phyloP scores from a whole-genome alignment of 805 yeast genomes.

The Lipomyces yamadae region DNA sequence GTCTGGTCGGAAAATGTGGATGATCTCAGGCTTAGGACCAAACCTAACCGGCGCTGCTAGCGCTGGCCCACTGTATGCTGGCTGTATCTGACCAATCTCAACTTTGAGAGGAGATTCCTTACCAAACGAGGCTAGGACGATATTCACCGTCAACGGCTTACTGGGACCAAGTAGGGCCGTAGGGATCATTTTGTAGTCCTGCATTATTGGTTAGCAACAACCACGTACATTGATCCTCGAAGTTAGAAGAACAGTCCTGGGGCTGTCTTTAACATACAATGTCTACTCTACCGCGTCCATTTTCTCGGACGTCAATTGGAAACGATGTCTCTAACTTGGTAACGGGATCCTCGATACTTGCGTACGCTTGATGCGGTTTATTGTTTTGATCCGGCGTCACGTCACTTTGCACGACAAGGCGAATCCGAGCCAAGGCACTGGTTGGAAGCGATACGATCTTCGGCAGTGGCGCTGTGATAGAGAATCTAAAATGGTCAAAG shows the following conservation, averaged over 20 bases:
- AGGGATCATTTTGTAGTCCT: conserved; percentile 43
- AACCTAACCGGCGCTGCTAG: conserved; percentile 18
- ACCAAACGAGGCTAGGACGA: conserved; percentile 45
- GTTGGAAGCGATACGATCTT: conserved; percentile 17
- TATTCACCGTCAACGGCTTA: conserved; percentile 37
- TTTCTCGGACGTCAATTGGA: conserved; percentile 42
- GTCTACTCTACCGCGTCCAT: conserved; percentile 45
- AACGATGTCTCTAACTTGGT: conserved; percentile 42
- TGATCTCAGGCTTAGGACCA: conserved; percentile 63
- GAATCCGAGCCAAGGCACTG: conserved; percentile 25
- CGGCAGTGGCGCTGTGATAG: conserved; percentile 4
- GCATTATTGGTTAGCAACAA: neutral
- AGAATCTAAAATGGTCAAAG: conserved; percentile 14
- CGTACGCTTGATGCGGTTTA: conserved; percentile 43
- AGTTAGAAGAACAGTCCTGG: neutral
- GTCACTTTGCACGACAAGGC: conserved; percentile 20
- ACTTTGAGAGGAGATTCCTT: conserved; percentile 26
- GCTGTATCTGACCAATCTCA: conserved; percentile 24
- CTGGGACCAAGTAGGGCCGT: conserved; percentile 40
- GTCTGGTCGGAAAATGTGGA: conserved; percentile 62
- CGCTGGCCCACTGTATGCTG: conserved; percentile 36
- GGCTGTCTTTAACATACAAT: conserved; percentile 38
- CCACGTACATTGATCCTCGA: neutral
- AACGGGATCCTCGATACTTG: conserved; percentile 37
- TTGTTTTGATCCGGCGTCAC: neutral